Evolutionary conservation across 768 basidiomycete species (phyloP).

Genomic region (Boletus sp.): DNA sequence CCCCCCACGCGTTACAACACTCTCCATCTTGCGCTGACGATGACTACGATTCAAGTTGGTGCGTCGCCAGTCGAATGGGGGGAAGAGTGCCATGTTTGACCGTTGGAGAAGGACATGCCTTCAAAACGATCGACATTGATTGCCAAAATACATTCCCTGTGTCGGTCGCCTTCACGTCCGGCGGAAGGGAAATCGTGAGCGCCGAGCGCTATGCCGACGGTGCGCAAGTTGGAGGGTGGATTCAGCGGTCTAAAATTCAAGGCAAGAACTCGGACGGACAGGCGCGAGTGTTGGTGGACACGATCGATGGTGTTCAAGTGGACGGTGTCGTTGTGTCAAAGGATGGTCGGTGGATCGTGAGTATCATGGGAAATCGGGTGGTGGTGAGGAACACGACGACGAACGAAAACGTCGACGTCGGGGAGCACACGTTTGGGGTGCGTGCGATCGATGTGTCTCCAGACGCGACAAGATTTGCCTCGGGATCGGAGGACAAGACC

Average conservation of each 20-base stretch:
- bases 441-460: slow-evolving; percentile 9
- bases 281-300: background rate
- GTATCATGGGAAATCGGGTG: background rate
- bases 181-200: slow-evolving; percentile 6
- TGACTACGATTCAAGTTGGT: background rate
- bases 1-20: background rate
- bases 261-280: background rate
- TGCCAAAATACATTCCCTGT: background rate
- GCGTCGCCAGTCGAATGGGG: background rate
- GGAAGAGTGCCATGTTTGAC: background rate
- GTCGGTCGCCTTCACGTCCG: slow-evolving; percentile 1
- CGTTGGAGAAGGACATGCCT: background rate
- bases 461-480: slow-evolving; percentile 7
- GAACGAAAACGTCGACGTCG: background rate
- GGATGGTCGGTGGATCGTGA: slow-evolving; percentile 9
- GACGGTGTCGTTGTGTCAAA: slow-evolving; percentile 1
- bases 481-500: slow-evolving; percentile 8
- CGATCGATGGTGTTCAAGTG: background rate
- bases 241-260: slow-evolving; percentile 1
- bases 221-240: too few species aligned
- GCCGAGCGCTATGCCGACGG: too few species aligned
- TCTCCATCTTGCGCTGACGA: background rate
- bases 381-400: slow-evolving; percentile 2
- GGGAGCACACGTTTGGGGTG: background rate
- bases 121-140: slow-evolving; percentile 3